Percentiles rank a stretch among this genome's conserved stretches.
Conservation (phyloP, 2,329 filamentous ascomycete genomes). For the Diaporthe capsici region DNA sequence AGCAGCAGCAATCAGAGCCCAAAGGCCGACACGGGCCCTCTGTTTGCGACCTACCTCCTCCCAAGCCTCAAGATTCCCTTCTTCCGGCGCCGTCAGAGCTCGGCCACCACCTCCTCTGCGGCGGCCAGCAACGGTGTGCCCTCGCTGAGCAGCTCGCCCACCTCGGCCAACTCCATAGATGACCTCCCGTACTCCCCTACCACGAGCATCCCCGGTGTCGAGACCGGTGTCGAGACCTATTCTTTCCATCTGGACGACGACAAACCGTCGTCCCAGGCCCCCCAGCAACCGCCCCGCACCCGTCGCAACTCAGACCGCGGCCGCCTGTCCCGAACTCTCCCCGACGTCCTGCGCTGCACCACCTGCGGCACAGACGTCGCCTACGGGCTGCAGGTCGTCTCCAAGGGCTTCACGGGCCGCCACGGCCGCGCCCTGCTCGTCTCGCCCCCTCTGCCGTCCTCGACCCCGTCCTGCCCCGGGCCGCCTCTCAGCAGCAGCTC, state of each 20-base stretch:
- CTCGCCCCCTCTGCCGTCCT: slow-evolving; percentile 48
- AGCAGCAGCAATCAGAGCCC: neutral
- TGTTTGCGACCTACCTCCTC: slow-evolving; percentile 67
- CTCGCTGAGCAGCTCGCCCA: slow-evolving; percentile 45
- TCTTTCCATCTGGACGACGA: slow-evolving; percentile 42
- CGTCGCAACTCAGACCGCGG: slow-evolving; percentile 43
- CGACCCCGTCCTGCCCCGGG: slow-evolving; percentile 37
- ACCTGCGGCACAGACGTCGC: slow-evolving; percentile 73
- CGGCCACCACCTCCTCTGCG: slow-evolving; percentile 49
- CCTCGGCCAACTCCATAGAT: slow-evolving; percentile 43
- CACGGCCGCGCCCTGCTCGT: slow-evolving; percentile 76
- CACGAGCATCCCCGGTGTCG: slow-evolving; percentile 40
- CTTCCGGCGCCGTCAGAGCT: slow-evolving; percentile 54
- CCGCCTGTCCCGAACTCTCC: slow-evolving; percentile 59
- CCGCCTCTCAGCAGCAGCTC: slow-evolving; percentile 45
- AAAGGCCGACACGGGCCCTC: slow-evolving; percentile 25
- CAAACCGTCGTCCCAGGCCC: slow-evolving; percentile 46
- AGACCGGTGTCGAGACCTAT: slow-evolving; percentile 43
- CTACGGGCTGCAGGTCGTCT: slow-evolving; percentile 72
- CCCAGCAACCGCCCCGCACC: slow-evolving; percentile 29
- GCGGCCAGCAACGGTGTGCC: slow-evolving; percentile 45
- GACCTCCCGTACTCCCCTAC: slow-evolving; percentile 47
- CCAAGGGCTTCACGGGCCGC: slow-evolving; percentile 76
- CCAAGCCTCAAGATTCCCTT: slow-evolving; percentile 66
- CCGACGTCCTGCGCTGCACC: slow-evolving; percentile 71